phyloP scores from a whole-genome alignment of 2,329 filamentous ascomycete genomes.

The Parafenestella ontariensis region DNA sequence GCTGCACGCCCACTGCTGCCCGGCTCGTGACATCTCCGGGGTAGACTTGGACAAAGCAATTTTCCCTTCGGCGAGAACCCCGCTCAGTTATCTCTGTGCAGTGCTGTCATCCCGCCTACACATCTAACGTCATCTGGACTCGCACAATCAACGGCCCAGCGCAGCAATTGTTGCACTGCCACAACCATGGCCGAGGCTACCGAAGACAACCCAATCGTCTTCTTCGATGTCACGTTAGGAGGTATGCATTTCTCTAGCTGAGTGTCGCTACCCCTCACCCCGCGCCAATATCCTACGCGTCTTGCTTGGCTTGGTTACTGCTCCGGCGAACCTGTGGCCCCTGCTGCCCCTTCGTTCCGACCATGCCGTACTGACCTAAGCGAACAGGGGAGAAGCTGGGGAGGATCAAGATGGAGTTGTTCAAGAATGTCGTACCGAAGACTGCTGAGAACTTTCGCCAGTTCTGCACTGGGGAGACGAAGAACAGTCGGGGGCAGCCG shows the following conservation, averaged over 20 bases:
- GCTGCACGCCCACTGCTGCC: slow-evolving; percentile 4
- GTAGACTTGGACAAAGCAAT: background rate
- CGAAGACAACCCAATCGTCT: slow-evolving; percentile 62
- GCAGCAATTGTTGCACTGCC: slow-evolving; percentile 30
- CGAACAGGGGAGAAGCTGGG: slow-evolving; percentile 45
- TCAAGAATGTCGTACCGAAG: slow-evolving; percentile 80
- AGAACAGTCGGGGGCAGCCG: slow-evolving; percentile 75
- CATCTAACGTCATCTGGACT: slow-evolving; percentile 32
- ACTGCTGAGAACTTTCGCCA: slow-evolving; percentile 97
- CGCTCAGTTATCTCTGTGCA: slow-evolving; percentile 7
- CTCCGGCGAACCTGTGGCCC: slow-evolving; percentile 8
- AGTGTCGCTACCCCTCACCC: slow-evolving; percentile 14
- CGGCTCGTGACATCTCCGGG: background rate
- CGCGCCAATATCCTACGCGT: slow-evolving; percentile 19
- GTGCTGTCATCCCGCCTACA: slow-evolving; percentile 8
- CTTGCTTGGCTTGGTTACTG: slow-evolving; percentile 8
- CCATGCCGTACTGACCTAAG: slow-evolving; percentile 29
- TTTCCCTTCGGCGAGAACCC: slow-evolving; percentile 6
- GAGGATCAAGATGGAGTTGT: slow-evolving; percentile 67
- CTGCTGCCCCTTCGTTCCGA: slow-evolving; percentile 1
- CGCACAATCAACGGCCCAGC: background rate
- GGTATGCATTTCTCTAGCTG: slow-evolving; percentile 57
- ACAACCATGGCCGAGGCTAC: slow-evolving; percentile 44
- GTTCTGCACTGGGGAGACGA: slow-evolving; percentile 94
- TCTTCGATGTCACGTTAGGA: slow-evolving; percentile 82